Conservation (phyloP, 2,329 filamentous ascomycete species). For the Aspergillus clavatus region DNA sequence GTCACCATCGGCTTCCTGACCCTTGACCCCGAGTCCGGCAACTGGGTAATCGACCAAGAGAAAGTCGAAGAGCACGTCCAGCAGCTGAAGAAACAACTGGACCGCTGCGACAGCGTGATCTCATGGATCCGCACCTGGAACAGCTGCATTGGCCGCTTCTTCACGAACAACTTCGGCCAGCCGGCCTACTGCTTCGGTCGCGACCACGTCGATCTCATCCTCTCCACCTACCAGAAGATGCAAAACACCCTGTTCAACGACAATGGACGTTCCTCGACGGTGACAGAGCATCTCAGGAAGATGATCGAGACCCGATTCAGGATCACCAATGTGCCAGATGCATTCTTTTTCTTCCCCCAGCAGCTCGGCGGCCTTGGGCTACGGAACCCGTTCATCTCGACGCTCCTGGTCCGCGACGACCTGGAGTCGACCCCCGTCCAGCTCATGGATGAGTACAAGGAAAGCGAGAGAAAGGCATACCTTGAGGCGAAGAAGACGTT, state of each 20-base stretch:
- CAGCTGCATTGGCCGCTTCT: constrained; percentile 49
- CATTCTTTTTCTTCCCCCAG: constrained; percentile 46
- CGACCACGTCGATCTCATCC: constrained; percentile 46
- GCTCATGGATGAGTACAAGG: constrained; percentile 20
- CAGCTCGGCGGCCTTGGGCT: constrained; percentile 46
- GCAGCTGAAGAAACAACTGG: constrained; percentile 39
- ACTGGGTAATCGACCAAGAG: constrained; percentile 37
- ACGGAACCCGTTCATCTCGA: constrained; percentile 44
- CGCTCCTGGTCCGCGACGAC: constrained; percentile 36
- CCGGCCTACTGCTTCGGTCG: constrained; percentile 48
- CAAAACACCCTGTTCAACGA: constrained; percentile 42
- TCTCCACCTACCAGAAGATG: constrained; percentile 44
- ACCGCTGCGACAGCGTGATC: constrained; percentile 46
- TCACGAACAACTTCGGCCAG: constrained; percentile 49
- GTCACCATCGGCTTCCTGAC: constrained; percentile 52
- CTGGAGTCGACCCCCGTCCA: constrained; percentile 21
- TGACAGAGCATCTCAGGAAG: constrained; percentile 48
- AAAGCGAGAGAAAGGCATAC: constrained; percentile 22
- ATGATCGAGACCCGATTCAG: constrained; percentile 49
- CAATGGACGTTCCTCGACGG: constrained; percentile 27
- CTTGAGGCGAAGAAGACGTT: constrained; percentile 20
- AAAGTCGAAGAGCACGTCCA: constrained; percentile 38
- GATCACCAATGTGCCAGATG: constrained; percentile 40
- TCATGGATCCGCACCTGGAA: constrained; percentile 54
- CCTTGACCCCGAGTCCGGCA: constrained; percentile 30